Percentiles rank a stretch among this genome's conserved stretches.
These are phyloP conservation scores for Argentina anserina DNA, from an alignment of 306 rosid species.

Conservation along the genomic window DNA sequence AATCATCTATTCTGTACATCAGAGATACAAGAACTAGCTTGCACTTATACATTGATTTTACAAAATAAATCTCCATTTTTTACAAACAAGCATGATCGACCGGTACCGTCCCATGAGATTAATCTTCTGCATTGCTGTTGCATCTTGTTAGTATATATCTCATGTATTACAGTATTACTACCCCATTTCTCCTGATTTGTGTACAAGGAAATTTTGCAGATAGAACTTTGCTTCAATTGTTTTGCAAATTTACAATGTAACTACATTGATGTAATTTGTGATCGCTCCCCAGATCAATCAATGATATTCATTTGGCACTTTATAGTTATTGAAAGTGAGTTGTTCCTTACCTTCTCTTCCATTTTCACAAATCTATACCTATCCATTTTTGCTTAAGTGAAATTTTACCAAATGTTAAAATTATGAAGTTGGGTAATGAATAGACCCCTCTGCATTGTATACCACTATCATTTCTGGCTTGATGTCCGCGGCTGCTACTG, in stretches of 20 bases:
- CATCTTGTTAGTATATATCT: neutral
- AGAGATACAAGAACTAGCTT: conserved; percentile 33
- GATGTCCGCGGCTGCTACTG: neutral
- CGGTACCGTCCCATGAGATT: neutral
- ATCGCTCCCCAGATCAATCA: neutral
- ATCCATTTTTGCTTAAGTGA: neutral
- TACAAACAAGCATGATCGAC: neutral
- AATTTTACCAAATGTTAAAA: neutral
- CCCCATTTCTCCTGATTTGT: neutral
- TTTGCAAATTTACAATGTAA: neutral
- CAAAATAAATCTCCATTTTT: conserved; percentile 25
- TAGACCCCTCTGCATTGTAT: neutral
- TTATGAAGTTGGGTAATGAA: neutral
- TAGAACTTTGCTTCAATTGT: conserved; percentile 6
- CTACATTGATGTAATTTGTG: conserved; percentile 12
- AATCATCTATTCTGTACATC: conserved; percentile 46
- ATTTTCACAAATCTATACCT: neutral
- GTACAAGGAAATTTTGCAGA: conserved; percentile 23
- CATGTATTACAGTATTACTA: conserved; percentile 2
- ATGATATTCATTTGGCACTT: neutral
- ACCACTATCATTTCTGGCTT: no score
- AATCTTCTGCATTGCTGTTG: neutral
- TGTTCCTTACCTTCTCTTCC: neutral
- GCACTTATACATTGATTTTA: conserved; percentile 34
- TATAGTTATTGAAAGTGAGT: neutral